Evolutionary conservation across 495 filamentous ascomycete species (phyloP).

Genomic region (Viridothelium virens): DNA sequence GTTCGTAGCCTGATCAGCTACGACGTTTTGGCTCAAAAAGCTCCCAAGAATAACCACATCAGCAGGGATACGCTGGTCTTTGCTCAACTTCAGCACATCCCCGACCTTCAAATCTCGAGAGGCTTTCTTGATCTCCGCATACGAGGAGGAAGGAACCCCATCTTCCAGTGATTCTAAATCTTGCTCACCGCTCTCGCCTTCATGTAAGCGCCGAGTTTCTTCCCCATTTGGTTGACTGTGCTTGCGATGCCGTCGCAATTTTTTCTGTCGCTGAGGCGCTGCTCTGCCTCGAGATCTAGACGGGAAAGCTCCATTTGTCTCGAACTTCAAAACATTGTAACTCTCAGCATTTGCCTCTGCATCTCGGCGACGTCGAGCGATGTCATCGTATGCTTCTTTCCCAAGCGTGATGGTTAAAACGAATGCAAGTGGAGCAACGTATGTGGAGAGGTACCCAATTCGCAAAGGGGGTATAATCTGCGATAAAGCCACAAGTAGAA

Average conservation of each 20-base stretch:
- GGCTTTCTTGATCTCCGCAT: constrained; percentile 62
- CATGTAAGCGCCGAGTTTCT: constrained; percentile 30
- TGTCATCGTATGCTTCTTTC: constrained; percentile 94
- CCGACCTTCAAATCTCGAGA: constrained; percentile 90
- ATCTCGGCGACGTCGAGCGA: constrained; percentile 75
- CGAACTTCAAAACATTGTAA: constrained; percentile 72
- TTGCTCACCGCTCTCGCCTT: constrained; percentile 39
- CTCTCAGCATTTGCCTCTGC: constrained; percentile 89
- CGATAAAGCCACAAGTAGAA: constrained; percentile 86
- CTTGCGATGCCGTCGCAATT: constrained; percentile 32
- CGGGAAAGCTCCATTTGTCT: constrained; percentile 22
- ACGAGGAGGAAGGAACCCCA: constrained; percentile 37
- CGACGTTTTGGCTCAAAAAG: constrained; percentile 53
- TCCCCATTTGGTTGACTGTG: constrained; percentile 14
- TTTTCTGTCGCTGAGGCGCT: constrained; percentile 19
- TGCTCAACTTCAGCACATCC: constrained; percentile 83
- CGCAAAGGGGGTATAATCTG: constrained; percentile 82
- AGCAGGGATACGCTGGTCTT: constrained; percentile 85
- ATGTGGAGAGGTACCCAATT: constrained; percentile 92
- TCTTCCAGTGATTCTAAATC: constrained; percentile 36
- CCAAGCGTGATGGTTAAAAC: constrained; percentile 86
- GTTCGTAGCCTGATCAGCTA: constrained; percentile 23
- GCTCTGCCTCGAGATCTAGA: constrained; percentile 21
- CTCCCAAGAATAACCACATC: constrained; percentile 92
- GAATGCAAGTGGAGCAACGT: constrained; percentile 85